A percentile compares a stretch with the other conserved stretches of the same genome.
Conservation (phyloP, 306 rosid genomes). For the Sophora flavescens region DNA sequence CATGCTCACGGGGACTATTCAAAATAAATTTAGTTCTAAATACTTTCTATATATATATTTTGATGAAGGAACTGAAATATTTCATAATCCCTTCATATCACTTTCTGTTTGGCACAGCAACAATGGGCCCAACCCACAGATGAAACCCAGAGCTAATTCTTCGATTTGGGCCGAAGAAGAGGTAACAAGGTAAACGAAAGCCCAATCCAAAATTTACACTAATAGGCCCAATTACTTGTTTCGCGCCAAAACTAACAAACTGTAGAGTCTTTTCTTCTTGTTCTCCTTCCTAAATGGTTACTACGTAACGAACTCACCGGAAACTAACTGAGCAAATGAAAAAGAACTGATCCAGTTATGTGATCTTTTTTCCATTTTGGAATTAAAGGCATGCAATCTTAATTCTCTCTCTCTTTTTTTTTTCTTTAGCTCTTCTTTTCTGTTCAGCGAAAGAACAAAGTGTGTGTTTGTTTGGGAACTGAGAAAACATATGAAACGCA, state of each 20-base stretch:
- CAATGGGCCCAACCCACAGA: not conserved
- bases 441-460: constrained; percentile 31
- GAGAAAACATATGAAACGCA: constrained; percentile 39
- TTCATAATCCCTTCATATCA: too few species aligned
- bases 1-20: too few species aligned
- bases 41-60: too few species aligned
- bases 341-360: too few species aligned
- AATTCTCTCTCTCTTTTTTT: too few species aligned
- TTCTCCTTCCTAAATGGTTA: not conserved
- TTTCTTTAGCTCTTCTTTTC: too few species aligned
- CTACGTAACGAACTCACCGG: constrained; percentile 34
- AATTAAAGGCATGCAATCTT: too few species aligned
- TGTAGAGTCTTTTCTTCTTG: not conserved
- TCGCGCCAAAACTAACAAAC: constrained; percentile 49
- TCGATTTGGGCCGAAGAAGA: not conserved
- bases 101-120: not conserved
- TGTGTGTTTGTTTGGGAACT: constrained; percentile 35
- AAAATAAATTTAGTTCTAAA: too few species aligned
- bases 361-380: too few species aligned
- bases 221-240: not conserved
- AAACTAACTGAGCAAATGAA: too few species aligned
- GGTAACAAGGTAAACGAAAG: not conserved
- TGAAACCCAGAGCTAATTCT: not conserved
- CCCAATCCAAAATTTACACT: not conserved
- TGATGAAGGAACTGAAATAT: too few species aligned